A percentile compares a stretch with the other conserved stretches of the same genome.
Conservation (phyloP, 2,329 filamentous ascomycete species). For the Didymella lethalis region DNA sequence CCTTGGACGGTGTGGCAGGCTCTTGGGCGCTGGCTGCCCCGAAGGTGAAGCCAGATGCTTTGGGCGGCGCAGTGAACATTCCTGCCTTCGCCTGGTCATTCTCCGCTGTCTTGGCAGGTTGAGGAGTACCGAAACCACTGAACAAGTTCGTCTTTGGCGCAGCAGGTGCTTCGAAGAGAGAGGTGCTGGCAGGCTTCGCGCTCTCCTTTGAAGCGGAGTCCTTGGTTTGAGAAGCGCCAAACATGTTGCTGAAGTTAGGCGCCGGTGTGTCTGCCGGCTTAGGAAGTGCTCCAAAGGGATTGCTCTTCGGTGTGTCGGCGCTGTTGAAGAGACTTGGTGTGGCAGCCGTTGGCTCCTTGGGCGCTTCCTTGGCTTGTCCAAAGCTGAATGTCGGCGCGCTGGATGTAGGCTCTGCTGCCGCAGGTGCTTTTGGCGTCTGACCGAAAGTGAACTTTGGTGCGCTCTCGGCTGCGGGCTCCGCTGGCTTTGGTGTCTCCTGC, state of each 20-base stretch:
- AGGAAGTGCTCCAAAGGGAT: conserved; percentile 29
- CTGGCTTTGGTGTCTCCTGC: conserved; percentile 23
- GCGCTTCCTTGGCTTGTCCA: conserved; percentile 20
- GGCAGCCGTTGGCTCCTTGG: conserved; percentile 17
- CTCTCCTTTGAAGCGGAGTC: conserved; percentile 14
- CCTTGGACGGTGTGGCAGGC: conserved; percentile 19
- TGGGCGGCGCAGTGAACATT: conserved; percentile 32
- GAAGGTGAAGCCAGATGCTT: conserved; percentile 32
- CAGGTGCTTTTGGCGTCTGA: background rate
- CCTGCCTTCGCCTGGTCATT: conserved; percentile 26
- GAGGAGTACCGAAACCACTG: conserved; percentile 36
- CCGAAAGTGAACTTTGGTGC: conserved; percentile 17
- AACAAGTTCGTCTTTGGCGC: conserved; percentile 30
- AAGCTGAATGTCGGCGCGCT: conserved; percentile 23
- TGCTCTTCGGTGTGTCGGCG: conserved; percentile 31
- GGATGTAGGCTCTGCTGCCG: background rate
- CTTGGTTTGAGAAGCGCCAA: conserved; percentile 28
- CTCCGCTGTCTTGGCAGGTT: conserved; percentile 30
- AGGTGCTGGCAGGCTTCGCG: conserved; percentile 10
- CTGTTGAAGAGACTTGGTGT: conserved; percentile 27
- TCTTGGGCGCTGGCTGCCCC: conserved; percentile 25
- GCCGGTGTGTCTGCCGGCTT: conserved; percentile 24
- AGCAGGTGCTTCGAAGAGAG: conserved; percentile 25
- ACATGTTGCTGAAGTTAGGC: conserved; percentile 23
- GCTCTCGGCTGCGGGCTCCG: conserved; percentile 12